A percentile compares a stretch with the other conserved stretches of the same genome.
These are phyloP conservation scores for Penicillium silybi DNA, from an alignment of 495 filamentous ascomycete species.

Conservation along the genomic window DNA sequence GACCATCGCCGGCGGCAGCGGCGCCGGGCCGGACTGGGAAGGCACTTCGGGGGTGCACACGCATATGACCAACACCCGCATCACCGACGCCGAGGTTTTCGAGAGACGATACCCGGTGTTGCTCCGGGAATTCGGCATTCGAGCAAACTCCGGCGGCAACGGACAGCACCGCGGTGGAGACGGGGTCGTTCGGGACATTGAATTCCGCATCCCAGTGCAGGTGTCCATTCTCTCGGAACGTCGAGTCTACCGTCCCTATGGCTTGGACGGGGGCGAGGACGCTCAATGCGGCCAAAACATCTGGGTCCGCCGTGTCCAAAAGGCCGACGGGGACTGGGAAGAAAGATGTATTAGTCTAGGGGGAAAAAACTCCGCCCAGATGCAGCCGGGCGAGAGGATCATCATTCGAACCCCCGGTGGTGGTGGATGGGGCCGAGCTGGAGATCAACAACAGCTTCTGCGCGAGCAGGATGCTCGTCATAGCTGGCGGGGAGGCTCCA, in stretches of 20 bases:
- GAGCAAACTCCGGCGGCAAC: slow-evolving; percentile 59
- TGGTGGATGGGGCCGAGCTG: slow-evolving; percentile 38
- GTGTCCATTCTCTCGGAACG: slow-evolving; percentile 84
- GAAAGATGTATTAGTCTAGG: slow-evolving; percentile 71
- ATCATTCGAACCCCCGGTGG: slow-evolving; percentile 53
- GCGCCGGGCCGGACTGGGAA: slow-evolving; percentile 78
- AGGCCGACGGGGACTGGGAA: slow-evolving; percentile 35
- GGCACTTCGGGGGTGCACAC: slow-evolving; percentile 84
- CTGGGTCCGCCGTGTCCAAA: slow-evolving; percentile 51
- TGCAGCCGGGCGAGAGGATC: slow-evolving; percentile 79
- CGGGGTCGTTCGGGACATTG: slow-evolving; percentile 36
- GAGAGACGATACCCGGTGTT: slow-evolving; percentile 85
- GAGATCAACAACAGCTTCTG: slow-evolving; percentile 11
- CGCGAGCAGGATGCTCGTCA: slow-evolving; percentile 20
- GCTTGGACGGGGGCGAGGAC: slow-evolving; percentile 76
- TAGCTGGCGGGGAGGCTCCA: slow-evolving; percentile 29
- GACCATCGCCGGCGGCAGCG: slow-evolving; percentile 84
- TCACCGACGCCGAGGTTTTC: slow-evolving; percentile 88
- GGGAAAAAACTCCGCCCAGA: slow-evolving; percentile 80
- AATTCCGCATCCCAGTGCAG: slow-evolving; percentile 56
- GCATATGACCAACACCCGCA: slow-evolving; percentile 95
- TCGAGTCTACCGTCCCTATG: slow-evolving; percentile 82
- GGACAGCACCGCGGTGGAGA: slow-evolving; percentile 38
- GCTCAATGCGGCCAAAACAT: slow-evolving; percentile 36
- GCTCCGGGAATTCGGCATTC: slow-evolving; percentile 74